Conservation (phyloP, 768 basidiomycete species). For the Basidioascus undulatus region DNA sequence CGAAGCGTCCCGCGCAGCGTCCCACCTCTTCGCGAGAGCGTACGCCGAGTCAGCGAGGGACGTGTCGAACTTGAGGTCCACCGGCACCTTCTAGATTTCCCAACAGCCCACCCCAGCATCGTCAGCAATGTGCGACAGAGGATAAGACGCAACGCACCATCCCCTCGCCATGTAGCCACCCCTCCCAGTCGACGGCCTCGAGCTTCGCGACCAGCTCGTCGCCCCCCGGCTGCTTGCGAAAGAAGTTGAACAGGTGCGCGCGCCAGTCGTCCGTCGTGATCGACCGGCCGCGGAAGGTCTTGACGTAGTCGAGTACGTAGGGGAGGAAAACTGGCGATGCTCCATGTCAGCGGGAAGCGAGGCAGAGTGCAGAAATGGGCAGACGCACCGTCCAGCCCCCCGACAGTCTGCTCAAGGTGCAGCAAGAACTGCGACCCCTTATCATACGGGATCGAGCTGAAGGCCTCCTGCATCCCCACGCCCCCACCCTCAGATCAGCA, state of each 20-base stretch:
- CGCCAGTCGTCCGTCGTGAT: conserved; percentile 21
- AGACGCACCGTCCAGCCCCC: conserved; percentile 12
- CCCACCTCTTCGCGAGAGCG: conserved; percentile 19
- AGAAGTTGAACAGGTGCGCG: conserved; percentile 19
- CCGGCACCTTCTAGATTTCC: not conserved
- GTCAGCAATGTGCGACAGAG: no score
- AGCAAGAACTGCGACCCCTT: conserved; percentile 76
- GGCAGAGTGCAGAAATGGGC: not conserved
- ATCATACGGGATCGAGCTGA: conserved; percentile 30
- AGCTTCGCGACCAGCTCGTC: conserved; percentile 16
- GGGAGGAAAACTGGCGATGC: conserved; percentile 12
- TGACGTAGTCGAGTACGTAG: conserved; percentile 21
- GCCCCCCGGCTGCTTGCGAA: conserved; percentile 12
- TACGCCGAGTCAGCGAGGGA: conserved; percentile 13
- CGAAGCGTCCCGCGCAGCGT: conserved; percentile 6
- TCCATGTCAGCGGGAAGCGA: not conserved
- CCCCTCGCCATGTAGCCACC: conserved; percentile 22
- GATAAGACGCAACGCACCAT: conserved; percentile 13
- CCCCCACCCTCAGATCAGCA: no score
- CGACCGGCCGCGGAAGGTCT: conserved; percentile 17
- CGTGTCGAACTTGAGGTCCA: conserved; percentile 13
- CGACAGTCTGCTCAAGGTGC: conserved; percentile 28
- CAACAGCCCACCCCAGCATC: no score
- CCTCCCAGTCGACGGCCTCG: conserved; percentile 10
- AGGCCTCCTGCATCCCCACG: no score